Evolutionary conservation across 1,139 yeast genomes (phyloP).

Genomic region (Lizanozyma gosingica): DNA sequence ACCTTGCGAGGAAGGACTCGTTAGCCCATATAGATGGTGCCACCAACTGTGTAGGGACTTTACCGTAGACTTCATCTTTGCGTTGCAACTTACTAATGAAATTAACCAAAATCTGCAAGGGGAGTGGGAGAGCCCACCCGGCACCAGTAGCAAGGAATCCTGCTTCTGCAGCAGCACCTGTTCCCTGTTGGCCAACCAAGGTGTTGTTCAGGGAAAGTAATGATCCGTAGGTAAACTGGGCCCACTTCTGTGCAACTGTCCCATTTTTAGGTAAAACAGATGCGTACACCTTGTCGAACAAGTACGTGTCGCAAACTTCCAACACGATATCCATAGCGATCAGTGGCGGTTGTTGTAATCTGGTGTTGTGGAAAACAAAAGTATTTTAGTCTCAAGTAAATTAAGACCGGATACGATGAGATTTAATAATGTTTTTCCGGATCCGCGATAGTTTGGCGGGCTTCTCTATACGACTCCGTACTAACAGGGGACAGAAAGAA

Average conservation of each 20-base stretch:
- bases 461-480: too few species aligned
- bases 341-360: too few species aligned
- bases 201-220: slow-evolving; percentile 9
- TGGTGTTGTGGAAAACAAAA: too few species aligned
- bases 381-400: too few species aligned
- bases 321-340: slow-evolving; percentile 78
- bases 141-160: background rate
- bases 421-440: background rate
- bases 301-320: slow-evolving; percentile 63
- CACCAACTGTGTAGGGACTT: slow-evolving; percentile 19
- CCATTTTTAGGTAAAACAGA: slow-evolving; percentile 27
- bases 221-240: slow-evolving; percentile 14
- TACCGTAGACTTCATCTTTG: slow-evolving; percentile 31
- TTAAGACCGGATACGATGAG: too few species aligned
- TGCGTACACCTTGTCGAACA: slow-evolving; percentile 70
- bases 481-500: too few species aligned
- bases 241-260: slow-evolving; percentile 12
- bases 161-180: slow-evolving; percentile 8
- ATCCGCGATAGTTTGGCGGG: background rate
- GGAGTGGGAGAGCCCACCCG: background rate
- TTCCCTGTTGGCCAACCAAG: slow-evolving; percentile 8
- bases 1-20: slow-evolving; percentile 60
- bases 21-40: slow-evolving; percentile 45
- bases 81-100: slow-evolving; percentile 19
- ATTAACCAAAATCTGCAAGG: too few species aligned